Conservation (phyloP, 2,329 filamentous ascomycete genomes). For the Pseudocercospora musae region DNA sequence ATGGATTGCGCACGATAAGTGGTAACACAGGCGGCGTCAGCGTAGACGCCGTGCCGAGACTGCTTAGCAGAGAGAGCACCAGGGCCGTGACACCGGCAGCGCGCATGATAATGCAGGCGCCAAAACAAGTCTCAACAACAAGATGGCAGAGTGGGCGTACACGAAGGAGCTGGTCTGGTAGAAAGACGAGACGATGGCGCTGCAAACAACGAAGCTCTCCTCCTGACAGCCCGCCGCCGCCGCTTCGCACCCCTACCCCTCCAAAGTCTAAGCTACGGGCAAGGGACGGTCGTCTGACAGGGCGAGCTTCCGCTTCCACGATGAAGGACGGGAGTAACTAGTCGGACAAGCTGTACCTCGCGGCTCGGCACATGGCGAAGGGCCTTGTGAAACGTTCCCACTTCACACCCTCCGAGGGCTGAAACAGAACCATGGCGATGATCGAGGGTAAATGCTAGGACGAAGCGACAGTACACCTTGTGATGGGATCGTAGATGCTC, state of each 20-base stretch:
- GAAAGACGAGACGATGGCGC: background rate
- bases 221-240: background rate
- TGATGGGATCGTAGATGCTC: background rate
- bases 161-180: background rate
- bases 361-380: no score
- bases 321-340: background rate
- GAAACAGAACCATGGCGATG: background rate
- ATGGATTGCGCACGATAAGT: slow-evolving; percentile 51
- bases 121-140: background rate
- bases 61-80: slow-evolving; percentile 25
- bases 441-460: background rate
- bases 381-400: background rate
- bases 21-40: slow-evolving; percentile 54
- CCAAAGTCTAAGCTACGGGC: slow-evolving; percentile 10
- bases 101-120: slow-evolving; percentile 20
- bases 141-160: slow-evolving; percentile 1
- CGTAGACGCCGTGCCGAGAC: slow-evolving; percentile 45
- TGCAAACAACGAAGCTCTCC: background rate
- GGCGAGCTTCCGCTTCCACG: no score
- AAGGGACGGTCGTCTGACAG: slow-evolving; percentile 16
- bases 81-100: slow-evolving; percentile 16
- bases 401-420: background rate
- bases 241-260: slow-evolving; percentile 1
- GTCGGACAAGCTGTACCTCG: background rate
- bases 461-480: no score